Conservation (phyloP, 73 alveolate genomes). For the Blepharisma stoltei region DNA sequence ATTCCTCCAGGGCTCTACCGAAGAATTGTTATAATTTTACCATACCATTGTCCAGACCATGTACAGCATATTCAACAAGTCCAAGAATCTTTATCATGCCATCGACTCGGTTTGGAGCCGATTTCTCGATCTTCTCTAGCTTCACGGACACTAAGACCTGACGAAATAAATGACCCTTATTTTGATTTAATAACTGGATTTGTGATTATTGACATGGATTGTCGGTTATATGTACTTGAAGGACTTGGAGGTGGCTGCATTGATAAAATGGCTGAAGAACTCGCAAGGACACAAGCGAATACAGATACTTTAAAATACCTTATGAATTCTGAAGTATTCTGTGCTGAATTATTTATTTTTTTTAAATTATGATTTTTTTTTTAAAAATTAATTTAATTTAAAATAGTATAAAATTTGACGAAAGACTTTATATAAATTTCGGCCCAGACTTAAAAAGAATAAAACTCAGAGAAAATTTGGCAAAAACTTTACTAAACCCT, state of each 20-base stretch:
- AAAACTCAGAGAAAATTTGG: conserved; percentile 55
- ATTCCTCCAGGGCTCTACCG: conserved; percentile 39
- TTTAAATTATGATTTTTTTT: too few species aligned
- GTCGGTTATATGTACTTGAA: conserved; percentile 59
- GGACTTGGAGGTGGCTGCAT: conserved; percentile 69
- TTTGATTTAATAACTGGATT: conserved; percentile 65
- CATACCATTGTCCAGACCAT: conserved; percentile 52
- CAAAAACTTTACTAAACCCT: conserved; percentile 62
- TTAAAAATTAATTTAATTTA: too few species aligned
- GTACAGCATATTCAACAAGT: conserved; percentile 39
- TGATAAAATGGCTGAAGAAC: conserved; percentile 42
- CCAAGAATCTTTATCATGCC: conserved; percentile 46
- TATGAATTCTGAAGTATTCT: conserved; percentile 71
- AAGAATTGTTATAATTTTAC: conserved; percentile 58
- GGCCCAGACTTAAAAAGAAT: conserved; percentile 57
- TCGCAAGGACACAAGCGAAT: conserved; percentile 53
- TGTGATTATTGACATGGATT: conserved; percentile 59
- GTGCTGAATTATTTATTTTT: too few species aligned
- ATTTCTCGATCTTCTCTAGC: conserved; percentile 40
- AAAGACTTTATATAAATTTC: conserved; percentile 60
- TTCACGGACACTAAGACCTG: conserved; percentile 55
- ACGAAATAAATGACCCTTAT: conserved; percentile 43
- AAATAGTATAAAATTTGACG: conserved; percentile 47
- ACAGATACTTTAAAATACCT: conserved; percentile 42
- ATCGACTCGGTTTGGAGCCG: conserved; percentile 43